Conservation (phyloP, 2,329 filamentous ascomycete species). For the Tolypocladium tundrense region DNA sequence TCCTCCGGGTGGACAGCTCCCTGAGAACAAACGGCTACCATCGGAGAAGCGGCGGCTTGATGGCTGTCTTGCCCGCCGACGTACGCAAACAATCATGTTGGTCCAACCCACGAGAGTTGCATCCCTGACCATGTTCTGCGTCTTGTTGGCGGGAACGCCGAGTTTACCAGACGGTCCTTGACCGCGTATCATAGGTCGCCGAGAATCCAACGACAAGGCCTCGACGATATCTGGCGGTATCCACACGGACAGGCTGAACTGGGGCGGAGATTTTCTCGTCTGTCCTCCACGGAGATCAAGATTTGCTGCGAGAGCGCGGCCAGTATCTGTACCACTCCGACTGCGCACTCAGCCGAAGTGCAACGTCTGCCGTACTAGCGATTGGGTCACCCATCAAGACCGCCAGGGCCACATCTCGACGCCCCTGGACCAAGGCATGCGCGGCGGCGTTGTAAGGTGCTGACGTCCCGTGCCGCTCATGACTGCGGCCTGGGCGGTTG, state of each 20-base stretch:
- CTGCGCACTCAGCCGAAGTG: conserved; percentile 5
- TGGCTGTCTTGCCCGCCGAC: not conserved
- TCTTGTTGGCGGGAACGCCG: not conserved
- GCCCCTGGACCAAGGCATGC: not conserved
- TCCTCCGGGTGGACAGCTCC: not conserved
- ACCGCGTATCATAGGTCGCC: not conserved
- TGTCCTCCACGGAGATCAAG: not conserved
- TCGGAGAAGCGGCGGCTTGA: not conserved
- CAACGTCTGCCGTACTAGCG: conserved; percentile 1
- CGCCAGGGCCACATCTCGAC: not conserved
- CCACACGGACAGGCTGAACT: not conserved
- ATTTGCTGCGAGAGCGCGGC: not conserved
- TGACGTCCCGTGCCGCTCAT: not conserved
- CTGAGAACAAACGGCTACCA: not conserved
- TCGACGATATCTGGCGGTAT: no score
- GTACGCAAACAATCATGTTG: not conserved
- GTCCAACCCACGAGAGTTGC: not conserved
- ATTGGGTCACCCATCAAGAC: conserved; percentile 1
- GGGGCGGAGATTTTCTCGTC: not conserved
- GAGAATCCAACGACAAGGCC: not conserved
- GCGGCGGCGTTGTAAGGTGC: not conserved
- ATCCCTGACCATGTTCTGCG: no score
- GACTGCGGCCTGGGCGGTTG: not conserved
- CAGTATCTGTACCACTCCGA: not conserved
- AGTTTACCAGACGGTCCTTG: not conserved